Evolutionary conservation across 495 filamentous ascomycete genomes (phyloP).

Genomic region (Neurospora intermedia): DNA sequence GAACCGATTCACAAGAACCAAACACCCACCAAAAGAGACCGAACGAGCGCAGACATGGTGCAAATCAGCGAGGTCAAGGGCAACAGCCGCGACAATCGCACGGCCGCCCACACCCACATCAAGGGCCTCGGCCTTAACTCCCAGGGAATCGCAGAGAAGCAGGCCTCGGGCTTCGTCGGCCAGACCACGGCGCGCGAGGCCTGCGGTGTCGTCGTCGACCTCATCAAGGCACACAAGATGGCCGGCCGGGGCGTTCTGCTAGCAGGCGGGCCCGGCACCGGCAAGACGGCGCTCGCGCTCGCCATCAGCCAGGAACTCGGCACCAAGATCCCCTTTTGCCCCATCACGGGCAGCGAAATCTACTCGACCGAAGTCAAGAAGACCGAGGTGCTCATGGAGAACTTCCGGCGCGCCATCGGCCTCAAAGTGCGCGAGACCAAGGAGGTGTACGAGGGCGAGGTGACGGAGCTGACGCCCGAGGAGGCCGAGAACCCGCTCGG

Average conservation of each 20-base stretch:
- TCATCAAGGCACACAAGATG: constrained; percentile 94
- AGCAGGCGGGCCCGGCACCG: constrained; percentile 84
- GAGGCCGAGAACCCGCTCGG: constrained; percentile 97
- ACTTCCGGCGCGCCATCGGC: constrained; percentile 92
- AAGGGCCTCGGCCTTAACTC: constrained; percentile 76
- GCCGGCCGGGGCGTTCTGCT: constrained; percentile 86
- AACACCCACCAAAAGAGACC: neutral
- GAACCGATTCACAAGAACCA: neutral
- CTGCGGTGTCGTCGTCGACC: constrained; percentile 87
- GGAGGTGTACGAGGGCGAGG: constrained; percentile 95
- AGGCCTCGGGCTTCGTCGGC: constrained; percentile 76
- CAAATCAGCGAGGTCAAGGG: constrained; percentile 94
- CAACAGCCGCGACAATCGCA: constrained; percentile 89
- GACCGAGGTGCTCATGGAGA: constrained; percentile 97
- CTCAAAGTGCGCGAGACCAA: constrained; percentile 94
- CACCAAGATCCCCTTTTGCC: constrained; percentile 94
- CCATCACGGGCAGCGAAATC: constrained; percentile 92
- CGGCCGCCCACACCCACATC: constrained; percentile 94
- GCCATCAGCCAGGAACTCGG: constrained; percentile 92
- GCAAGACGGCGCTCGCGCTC: constrained; percentile 91
- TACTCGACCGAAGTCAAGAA: constrained; percentile 98
- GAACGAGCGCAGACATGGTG: constrained; percentile 48
- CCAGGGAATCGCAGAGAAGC: constrained; percentile 71
- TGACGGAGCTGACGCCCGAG: constrained; percentile 91
- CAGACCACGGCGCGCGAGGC: constrained; percentile 86